Evolutionary conservation across 805 yeast genomes (phyloP).

Genomic region (Scheffersomyces lignosus): DNA sequence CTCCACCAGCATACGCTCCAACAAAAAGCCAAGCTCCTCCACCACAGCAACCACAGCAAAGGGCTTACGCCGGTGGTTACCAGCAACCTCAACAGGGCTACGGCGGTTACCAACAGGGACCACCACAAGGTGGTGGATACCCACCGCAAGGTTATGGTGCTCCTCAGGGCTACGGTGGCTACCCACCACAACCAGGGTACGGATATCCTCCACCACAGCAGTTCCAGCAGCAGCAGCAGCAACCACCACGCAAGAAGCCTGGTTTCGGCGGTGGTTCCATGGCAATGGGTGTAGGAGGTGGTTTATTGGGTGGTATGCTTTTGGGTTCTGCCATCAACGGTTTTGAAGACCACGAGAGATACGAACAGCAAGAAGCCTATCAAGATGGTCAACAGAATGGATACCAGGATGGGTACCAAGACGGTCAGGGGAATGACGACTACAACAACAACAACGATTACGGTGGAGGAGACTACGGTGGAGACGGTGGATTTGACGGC

Average conservation of each 20-base stretch:
- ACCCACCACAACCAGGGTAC: constrained; percentile 8
- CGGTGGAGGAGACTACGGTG: constrained; percentile 36
- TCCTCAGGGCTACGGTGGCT: constrained; percentile 21
- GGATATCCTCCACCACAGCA: constrained; percentile 19
- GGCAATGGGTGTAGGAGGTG: constrained; percentile 50
- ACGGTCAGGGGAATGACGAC: constrained; percentile 23
- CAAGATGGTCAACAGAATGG: constrained; percentile 31
- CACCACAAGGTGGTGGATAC: constrained; percentile 23
- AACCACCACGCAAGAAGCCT: constrained; percentile 27
- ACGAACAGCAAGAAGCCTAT: constrained; percentile 31
- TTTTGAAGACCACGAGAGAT: constrained; percentile 23
- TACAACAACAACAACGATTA: constrained; percentile 22
- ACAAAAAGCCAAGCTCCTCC: not conserved
- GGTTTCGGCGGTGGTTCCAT: constrained; percentile 49
- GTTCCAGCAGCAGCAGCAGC: constrained; percentile 27
- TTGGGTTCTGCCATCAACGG: constrained; percentile 45
- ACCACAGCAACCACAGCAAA: constrained; percentile 5
- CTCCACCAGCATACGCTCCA: constrained; percentile 39
- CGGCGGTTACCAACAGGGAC: constrained; percentile 14
- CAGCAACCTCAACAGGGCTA: constrained; percentile 8
- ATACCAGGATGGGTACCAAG: constrained; percentile 23
- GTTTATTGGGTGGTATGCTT: constrained; percentile 61
- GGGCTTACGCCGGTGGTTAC: constrained; percentile 13
- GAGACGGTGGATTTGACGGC: constrained; percentile 27
- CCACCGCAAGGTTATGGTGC: constrained; percentile 28